A percentile compares a stretch with the other conserved stretches of the same genome.
These are phyloP conservation scores for Apostasia shenzhenica DNA, from an alignment of 106 monocot genomes.

Conservation along the genomic window DNA sequence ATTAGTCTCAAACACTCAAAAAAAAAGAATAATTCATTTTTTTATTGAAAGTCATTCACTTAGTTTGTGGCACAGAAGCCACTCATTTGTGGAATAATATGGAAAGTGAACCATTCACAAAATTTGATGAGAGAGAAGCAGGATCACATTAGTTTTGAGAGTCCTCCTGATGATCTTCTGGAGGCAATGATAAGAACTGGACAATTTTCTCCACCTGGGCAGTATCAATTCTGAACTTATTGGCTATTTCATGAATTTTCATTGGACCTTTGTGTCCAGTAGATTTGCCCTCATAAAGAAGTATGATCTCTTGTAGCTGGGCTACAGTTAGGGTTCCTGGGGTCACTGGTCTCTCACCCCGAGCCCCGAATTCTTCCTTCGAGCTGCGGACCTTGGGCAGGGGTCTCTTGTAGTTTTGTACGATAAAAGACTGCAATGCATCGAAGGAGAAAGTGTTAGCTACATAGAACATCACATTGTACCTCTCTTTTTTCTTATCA, in stretches of 20 bases:
- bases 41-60: too few relatives aligned
- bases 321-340: constrained; percentile 20
- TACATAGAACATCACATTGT: too few relatives aligned
- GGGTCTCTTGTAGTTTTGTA: constrained; percentile 19
- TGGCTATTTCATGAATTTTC: constrained; percentile 9
- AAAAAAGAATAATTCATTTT: too few relatives aligned
- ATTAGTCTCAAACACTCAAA: too few relatives aligned
- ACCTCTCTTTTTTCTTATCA: too few relatives aligned
- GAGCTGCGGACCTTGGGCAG: constrained; percentile 22
- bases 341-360: constrained; percentile 1
- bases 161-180: constrained; percentile 5
- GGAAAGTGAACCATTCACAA: too few relatives aligned
- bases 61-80: too few relatives aligned
- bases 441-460: background rate
- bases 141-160: background rate
- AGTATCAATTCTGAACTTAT: constrained; percentile 12
- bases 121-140: too few relatives aligned
- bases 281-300: constrained; percentile 23
- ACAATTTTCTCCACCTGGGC: constrained; percentile 14
- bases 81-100: too few relatives aligned
- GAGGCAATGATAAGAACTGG: constrained; percentile 16
- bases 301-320: constrained; percentile 23
- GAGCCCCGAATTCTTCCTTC: background rate
- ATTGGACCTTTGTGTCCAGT: constrained; percentile 9
- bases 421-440: constrained; percentile 10